Conservation (phyloP, 202 grass and related monocot species). For the Zoysia matrella region DNA sequence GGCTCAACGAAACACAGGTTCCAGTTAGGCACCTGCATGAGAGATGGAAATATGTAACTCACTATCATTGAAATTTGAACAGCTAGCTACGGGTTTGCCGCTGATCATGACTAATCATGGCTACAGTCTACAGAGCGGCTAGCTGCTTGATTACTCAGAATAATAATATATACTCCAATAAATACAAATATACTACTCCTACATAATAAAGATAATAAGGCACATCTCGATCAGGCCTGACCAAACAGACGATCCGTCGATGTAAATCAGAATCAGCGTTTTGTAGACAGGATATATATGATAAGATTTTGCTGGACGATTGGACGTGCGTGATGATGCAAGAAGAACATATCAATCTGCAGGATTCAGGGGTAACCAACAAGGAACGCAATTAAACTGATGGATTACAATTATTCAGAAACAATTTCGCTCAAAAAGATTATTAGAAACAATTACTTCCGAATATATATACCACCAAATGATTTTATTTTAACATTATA, state of each 20-base stretch:
- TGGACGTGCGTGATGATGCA: constrained; percentile 21
- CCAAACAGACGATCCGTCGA: neutral
- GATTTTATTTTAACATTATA: too few species aligned
- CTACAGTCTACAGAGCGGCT: neutral
- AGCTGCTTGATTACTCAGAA: constrained; percentile 9
- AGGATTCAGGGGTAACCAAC: neutral
- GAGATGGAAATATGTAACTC: neutral
- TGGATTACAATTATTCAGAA: too few species aligned
- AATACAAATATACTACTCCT: neutral
- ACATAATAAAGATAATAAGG: neutral
- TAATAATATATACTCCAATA: neutral
- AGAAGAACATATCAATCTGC: neutral
- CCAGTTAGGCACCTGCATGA: neutral
- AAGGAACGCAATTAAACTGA: too few species aligned
- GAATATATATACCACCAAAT: too few species aligned
- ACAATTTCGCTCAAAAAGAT: too few species aligned
- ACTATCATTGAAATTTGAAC: neutral
- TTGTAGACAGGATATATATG: neutral
- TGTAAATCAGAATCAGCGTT: constrained; percentile 3
- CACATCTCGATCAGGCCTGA: constrained; percentile 9
- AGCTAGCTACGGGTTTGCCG: constrained; percentile 15
- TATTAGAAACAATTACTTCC: too few species aligned
- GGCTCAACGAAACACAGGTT: neutral
- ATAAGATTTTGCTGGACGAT: constrained; percentile 4
- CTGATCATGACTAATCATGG: constrained; percentile 19